Evolutionary conservation across 2,329 filamentous ascomycete species (phyloP), one percentile per base, ranked within the genome.

Genomic region (Drechslera avenae): DNA sequence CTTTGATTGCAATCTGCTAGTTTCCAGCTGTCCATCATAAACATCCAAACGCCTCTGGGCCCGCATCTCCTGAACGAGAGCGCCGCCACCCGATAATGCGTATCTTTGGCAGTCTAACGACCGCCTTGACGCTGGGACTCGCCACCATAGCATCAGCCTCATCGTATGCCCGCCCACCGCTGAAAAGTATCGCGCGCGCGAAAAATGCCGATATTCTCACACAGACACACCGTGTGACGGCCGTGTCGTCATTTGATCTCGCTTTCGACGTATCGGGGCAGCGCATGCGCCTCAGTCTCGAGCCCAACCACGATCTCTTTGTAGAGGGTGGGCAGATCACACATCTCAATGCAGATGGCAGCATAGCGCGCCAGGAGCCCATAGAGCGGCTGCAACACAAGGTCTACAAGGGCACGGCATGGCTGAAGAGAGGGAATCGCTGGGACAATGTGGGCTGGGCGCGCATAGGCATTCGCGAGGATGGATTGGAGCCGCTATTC

Each of bases 281-380:
- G 53, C 83, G 85, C 60, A 80, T 97, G 65, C 90, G 91, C 59
- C 82, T 99, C 44, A 82, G 84, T 47, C 82, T 99, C 40, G 86
- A 94, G 70, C 94, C 94, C 3, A 97, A 97, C 71, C 85, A 96
- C 76, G 90, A 97, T 74, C 86, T 97, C 51, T 80, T 99, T 37
- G 83, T 87, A 46, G 83, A 91, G 13, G 86, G 88, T 63, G 88
- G 92, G 7, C 83, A 82, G 42, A 79, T 99, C 39, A 83, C 86
- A 32, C 87, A 91, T 68, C 73, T 96, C 34, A 86, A 81, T 46
- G 71, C 81, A 9, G 86, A 96, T 71, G 94, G 94, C 44, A 79
- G 81, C 40, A 75, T 96, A 31, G 78, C 75, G 42, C 76, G 78
- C 17, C 78, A 83, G n/a, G 89, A 96, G 67, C 77, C 81, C 30